phyloP scores from a whole-genome alignment of 257 asterid genomes.

The Schizonepeta tenuifolia region DNA sequence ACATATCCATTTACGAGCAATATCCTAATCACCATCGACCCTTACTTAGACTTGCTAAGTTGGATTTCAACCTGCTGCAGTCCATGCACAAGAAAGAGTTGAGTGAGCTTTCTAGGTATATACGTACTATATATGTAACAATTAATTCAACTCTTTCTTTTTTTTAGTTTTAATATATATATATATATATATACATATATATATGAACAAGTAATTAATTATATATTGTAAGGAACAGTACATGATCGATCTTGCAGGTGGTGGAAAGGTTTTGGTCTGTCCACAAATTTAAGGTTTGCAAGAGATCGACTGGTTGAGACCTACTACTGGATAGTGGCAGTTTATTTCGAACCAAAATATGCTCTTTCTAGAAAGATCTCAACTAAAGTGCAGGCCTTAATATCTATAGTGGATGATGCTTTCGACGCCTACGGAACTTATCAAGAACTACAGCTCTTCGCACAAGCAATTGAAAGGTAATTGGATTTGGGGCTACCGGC shows the following conservation, averaged over 20 bases:
- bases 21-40: constrained; percentile 11
- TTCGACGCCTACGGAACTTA: constrained; percentile 41
- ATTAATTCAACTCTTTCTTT: no score
- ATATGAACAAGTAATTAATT: no score
- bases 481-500: no score
- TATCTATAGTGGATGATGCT: constrained; percentile 37
- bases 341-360: constrained; percentile 45
- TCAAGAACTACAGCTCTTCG: constrained; percentile 38
- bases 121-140: no score
- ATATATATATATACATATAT: no score
- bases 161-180: neutral
- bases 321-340: constrained; percentile 42
- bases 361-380: constrained; percentile 32
- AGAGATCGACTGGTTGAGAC: constrained; percentile 48
- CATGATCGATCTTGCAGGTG: no score
- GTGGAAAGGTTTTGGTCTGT: constrained; percentile 44
- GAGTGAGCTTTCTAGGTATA: constrained; percentile 34
- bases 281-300: constrained; percentile 27
- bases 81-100: constrained; percentile 38
- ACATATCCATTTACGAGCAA: constrained; percentile 30
- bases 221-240: no score
- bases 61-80: constrained; percentile 38
- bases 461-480: constrained; percentile 47
- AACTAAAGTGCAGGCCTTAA: constrained; percentile 17
- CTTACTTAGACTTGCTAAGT: constrained; percentile 36